Conservation (phyloP, 331 rosid species). For the Malus hybrid region DNA sequence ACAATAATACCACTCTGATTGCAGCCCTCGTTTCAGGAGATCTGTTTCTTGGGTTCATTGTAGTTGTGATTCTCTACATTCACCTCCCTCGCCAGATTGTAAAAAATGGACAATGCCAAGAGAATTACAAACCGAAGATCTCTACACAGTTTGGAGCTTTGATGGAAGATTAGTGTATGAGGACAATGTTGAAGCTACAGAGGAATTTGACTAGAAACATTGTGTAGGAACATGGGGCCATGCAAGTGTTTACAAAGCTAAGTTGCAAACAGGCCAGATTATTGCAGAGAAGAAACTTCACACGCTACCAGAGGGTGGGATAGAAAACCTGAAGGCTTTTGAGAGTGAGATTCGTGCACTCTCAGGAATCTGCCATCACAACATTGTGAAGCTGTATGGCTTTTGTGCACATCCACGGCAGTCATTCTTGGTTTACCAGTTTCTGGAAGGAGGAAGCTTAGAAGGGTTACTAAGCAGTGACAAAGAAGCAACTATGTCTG, state of each 20-base stretch:
- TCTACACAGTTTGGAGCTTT: constrained; percentile 10
- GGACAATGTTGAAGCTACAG: constrained; percentile 15
- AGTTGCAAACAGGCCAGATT: constrained; percentile 8
- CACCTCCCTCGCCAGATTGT: neutral
- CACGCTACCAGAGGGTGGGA: neutral
- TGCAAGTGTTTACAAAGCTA: constrained; percentile 13
- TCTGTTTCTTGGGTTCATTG: neutral
- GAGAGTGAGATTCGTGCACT: constrained; percentile 10
- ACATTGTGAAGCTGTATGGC: constrained; percentile 17
- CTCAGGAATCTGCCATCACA: neutral
- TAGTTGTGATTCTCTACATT: neutral
- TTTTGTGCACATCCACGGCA: constrained; percentile 13
- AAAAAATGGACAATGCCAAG: neutral
- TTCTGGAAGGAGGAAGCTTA: constrained; percentile 16
- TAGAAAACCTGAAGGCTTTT: constrained; percentile 1
- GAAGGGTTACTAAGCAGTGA: neutral
- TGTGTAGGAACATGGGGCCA: constrained; percentile 9
- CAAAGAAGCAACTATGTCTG: neutral
- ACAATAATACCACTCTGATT: neutral
- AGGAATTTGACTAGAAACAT: neutral
- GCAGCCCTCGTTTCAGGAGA: neutral
- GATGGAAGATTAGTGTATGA: constrained; percentile 11
- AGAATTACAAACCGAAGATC: neutral
- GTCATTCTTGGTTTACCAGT: constrained; percentile 10
- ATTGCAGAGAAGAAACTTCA: constrained; percentile 16